phyloP scores from a whole-genome alignment of 179 eudicot species.

The Dionaea muscipula region DNA sequence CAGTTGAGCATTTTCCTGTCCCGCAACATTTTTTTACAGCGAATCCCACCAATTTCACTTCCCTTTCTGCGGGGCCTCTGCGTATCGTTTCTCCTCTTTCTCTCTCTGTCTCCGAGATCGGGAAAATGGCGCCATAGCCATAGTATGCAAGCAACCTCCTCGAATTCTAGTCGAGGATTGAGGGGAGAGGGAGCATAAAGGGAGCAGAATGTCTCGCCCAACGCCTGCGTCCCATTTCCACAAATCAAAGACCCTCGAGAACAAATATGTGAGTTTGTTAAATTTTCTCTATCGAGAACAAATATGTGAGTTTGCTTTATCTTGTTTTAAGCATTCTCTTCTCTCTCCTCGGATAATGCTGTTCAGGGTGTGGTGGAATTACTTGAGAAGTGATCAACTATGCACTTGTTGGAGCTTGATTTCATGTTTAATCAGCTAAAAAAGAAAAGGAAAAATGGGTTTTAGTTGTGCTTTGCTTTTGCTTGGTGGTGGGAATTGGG shows the following conservation, averaged over 20 bases:
- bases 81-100: no score
- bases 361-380: neutral
- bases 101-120: no score
- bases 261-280: slow-evolving; percentile 41
- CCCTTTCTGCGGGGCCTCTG: no score
- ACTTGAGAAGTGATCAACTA: no score
- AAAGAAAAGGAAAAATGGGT: neutral
- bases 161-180: slow-evolving; percentile 1
- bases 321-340: neutral
- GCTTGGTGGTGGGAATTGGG: neutral
- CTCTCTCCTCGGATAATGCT: neutral
- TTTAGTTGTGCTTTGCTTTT: neutral
- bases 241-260: slow-evolving; percentile 69
- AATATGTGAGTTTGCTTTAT: slow-evolving; percentile 28
- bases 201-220: slow-evolving; percentile 47
- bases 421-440: neutral
- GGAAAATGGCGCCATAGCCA: neutral
- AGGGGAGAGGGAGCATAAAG: slow-evolving; percentile 4
- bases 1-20: no score
- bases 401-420: neutral
- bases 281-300: no score
- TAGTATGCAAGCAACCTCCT: neutral
- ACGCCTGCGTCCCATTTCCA: slow-evolving; percentile 36
- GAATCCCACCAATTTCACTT: no score
- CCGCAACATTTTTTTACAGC: no score